Evolutionary conservation across 2,329 filamentous ascomycete species (phyloP).

Genomic region (Onygena corvina): DNA sequence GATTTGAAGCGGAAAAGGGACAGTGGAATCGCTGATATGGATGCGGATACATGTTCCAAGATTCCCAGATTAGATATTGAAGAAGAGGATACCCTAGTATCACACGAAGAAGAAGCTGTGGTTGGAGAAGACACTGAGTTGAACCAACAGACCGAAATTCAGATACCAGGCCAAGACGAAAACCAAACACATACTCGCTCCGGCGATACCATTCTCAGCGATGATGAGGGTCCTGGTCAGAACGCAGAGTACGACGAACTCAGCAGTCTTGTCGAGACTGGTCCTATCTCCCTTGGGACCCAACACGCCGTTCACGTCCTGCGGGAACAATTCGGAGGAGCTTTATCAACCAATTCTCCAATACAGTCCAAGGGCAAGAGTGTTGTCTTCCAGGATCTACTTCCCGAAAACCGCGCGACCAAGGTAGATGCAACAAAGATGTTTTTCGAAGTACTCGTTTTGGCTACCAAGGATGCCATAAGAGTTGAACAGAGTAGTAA

Average conservation of each 20-base stretch:
- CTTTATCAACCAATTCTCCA: conserved; percentile 52
- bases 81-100: conserved; percentile 49
- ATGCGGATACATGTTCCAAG: conserved; percentile 54
- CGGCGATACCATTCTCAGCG: conserved; percentile 31
- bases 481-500: conserved; percentile 78
- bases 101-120: conserved; percentile 40
- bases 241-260: conserved; percentile 63
- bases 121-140: conserved; percentile 37
- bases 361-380: conserved; percentile 62
- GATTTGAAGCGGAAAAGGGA: conserved; percentile 92
- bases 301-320: conserved; percentile 93
- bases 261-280: conserved; percentile 63
- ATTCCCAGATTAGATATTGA: conserved; percentile 50
- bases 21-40: conserved; percentile 70
- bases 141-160: conserved; percentile 46
- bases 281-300: conserved; percentile 78
- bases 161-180: conserved; percentile 50
- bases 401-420: conserved; percentile 68
- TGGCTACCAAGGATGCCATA: conserved; percentile 95
- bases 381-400: conserved; percentile 80
- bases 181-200: conserved; percentile 25
- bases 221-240: conserved; percentile 37
- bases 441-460: conserved; percentile 94
- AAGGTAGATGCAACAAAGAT: conserved; percentile 95
- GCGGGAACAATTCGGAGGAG: conserved; percentile 65